Base-by-base conservation (phyloP, 2,329 filamentous ascomycete genomes). In the Coleophoma cylindrospora region DNA sequence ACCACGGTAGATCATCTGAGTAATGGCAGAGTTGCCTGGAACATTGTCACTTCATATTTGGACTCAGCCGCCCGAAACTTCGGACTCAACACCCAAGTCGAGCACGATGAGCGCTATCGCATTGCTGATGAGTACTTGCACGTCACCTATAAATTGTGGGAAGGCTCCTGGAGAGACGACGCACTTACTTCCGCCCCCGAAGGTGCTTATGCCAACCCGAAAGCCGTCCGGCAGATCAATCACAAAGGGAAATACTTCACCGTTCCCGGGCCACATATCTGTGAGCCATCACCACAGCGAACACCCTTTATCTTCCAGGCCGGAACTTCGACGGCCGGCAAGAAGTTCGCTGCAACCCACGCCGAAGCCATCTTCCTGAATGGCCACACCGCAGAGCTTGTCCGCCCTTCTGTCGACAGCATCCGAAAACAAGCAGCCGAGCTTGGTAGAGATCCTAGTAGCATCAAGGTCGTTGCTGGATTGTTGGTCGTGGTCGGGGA, bases 361-460 rank as follows among this genome's bases (percentile, higher is more conserved):
- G 86, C 85, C 0, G 86, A 89, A 60, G 84, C 78, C 2, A 84
- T 89, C 46, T 89, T 89, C 57, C 77, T 87, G 1, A 83, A 80
- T 0, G 81, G 81, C 0, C 84, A 87, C 61, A 77, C 77, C 1
- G 81, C 86, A 0, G 69, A 72, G 1, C 78, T 84, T 0, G 80
- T 84, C 27, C 76, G 77, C 2, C 80, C 78, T 60, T 82, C 74
- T 34, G 79, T 89, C 15, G 74, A 79, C 1, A 83, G 86, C 52
- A 80, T 88, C 22, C 73, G 86, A 3, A 68, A 75, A 48, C 61
- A 78, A 36, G 83, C 84, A 0, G 65, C 66, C 21, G 68, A 69
- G 0, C 72, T 70, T 43, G 81, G 81, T 0, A 71, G 84, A 3
- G 76, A 87, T 58, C 75, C 76, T 0, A 66, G 62, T 3, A 76